Percentiles rank a stretch among this genome's conserved stretches.
These are phyloP conservation scores for Puccinellia tenuiflora DNA, from an alignment of 176 grass and related monocot genomes.

Conservation along the genomic window DNA sequence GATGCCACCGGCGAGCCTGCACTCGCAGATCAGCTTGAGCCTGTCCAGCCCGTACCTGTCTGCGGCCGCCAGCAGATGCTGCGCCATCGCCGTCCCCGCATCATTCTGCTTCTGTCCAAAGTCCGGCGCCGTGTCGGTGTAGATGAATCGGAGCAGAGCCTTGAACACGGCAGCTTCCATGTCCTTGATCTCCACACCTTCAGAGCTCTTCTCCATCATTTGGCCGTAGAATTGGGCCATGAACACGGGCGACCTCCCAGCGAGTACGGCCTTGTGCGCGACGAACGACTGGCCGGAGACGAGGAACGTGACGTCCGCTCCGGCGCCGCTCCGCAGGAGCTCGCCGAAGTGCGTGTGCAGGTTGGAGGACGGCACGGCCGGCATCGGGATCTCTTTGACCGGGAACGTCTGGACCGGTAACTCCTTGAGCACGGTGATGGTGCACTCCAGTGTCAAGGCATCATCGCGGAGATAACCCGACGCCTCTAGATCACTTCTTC, in stretches of 20 bases:
- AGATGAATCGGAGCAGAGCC: conserved; percentile 28
- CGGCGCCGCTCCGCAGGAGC: not conserved
- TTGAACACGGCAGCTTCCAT: conserved; percentile 10
- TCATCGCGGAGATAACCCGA: not conserved
- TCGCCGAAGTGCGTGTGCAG: not conserved
- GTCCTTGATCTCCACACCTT: not conserved
- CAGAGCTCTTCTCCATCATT: not conserved
- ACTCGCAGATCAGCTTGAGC: conserved; percentile 6
- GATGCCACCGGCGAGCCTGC: not conserved
- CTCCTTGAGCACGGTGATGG: not conserved
- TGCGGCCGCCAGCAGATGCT: conserved; percentile 23
- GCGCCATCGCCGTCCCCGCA: not conserved
- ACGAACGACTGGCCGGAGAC: not conserved
- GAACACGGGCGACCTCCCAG: not conserved
- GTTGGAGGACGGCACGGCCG: not conserved
- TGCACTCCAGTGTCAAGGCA: not conserved
- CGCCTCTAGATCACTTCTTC: not conserved
- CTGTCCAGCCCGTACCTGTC: conserved; percentile 18
- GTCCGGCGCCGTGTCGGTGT: not conserved
- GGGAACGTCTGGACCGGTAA: not conserved
- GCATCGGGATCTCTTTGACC: not conserved
- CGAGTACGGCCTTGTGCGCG: not conserved
- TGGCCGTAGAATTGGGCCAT: not conserved
- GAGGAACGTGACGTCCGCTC: not conserved
- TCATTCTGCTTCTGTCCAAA: not conserved